These are phyloP conservation scores for Glycyrrhiza uralensis DNA, from an alignment of 306 rosid genomes.

Conservation along the genomic window DNA sequence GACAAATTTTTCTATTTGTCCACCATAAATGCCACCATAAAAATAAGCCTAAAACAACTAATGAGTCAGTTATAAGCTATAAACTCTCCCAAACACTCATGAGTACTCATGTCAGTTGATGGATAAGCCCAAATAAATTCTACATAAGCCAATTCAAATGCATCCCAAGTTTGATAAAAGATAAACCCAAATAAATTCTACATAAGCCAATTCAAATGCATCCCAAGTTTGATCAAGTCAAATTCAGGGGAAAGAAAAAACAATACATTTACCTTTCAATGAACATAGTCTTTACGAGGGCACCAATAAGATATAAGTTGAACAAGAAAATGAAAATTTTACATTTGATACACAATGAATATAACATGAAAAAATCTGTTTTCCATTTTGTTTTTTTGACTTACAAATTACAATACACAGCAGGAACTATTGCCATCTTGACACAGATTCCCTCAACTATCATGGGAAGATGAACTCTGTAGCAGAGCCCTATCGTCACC, in stretches of 20 bases:
- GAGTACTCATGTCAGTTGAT: too few species aligned
- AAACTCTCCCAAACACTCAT: too few species aligned
- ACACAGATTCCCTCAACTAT: constrained; percentile 37
- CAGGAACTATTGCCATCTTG: constrained; percentile 22
- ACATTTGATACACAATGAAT: constrained; percentile 55
- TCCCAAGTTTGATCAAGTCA: background rate
- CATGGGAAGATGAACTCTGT: constrained; percentile 35
- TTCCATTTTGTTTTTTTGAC: constrained; percentile 30
- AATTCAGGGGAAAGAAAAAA: background rate
- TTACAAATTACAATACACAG: constrained; percentile 37
- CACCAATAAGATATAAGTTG: constrained; percentile 35
- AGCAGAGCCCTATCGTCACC: constrained; percentile 35
- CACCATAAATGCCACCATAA: too few species aligned
- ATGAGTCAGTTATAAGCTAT: too few species aligned
- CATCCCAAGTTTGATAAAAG: too few species aligned
- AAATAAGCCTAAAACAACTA: too few species aligned
- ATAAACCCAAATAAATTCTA: too few species aligned
- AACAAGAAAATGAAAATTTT: constrained; percentile 48
- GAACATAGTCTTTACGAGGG: constrained; percentile 31
- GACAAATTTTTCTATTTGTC: too few species aligned
- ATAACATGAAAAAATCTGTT: constrained; percentile 35
- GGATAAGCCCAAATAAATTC: too few species aligned
- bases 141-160: too few species aligned
- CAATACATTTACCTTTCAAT: constrained; percentile 16
- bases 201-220: too few species aligned